A percentile compares a stretch with the other conserved stretches of the same genome.
Conservation (phyloP, 2,329 filamentous ascomycete genomes). For the Hirsutella thompsonii region DNA sequence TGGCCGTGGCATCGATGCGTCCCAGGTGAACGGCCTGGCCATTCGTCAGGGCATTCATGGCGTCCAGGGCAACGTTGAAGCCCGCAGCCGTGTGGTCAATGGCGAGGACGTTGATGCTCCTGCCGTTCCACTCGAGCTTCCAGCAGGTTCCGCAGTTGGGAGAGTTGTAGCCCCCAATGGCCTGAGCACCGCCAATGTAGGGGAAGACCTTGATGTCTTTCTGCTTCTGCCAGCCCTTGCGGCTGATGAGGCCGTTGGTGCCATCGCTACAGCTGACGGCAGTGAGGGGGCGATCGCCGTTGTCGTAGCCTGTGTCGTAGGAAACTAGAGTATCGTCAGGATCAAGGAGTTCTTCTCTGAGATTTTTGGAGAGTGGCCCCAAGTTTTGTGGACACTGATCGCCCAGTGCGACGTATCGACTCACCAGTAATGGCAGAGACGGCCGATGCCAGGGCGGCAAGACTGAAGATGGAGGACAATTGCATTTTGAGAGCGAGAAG, state of each 20-base stretch:
- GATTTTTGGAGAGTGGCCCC: not conserved
- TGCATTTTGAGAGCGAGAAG: constrained; percentile 30
- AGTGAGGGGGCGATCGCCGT: constrained; percentile 38
- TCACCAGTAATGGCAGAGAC: constrained; percentile 22
- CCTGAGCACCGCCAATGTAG: constrained; percentile 39
- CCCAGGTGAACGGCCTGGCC: constrained; percentile 36
- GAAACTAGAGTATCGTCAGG: constrained; percentile 34
- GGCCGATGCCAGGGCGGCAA: constrained; percentile 24
- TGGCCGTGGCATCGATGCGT: constrained; percentile 34
- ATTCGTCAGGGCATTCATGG: constrained; percentile 42
- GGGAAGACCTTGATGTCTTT: constrained; percentile 36
- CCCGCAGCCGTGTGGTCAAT: constrained; percentile 37
- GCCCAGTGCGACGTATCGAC: too few species aligned
- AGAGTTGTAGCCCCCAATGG: constrained; percentile 43
- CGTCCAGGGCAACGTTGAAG: constrained; percentile 44
- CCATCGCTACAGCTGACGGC: constrained; percentile 56
- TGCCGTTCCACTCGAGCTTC: constrained; percentile 36
- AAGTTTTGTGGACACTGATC: not conserved
- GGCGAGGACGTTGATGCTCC: constrained; percentile 39
- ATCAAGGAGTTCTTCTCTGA: not conserved
- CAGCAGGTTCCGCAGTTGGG: constrained; percentile 47
- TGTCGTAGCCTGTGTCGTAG: constrained; percentile 62
- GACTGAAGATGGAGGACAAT: constrained; percentile 24
- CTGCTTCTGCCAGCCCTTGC: constrained; percentile 45
- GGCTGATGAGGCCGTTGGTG: constrained; percentile 49